phyloP scores from a whole-genome alignment of 768 basidiomycete genomes.

The Coprinopsis strossmayeri region DNA sequence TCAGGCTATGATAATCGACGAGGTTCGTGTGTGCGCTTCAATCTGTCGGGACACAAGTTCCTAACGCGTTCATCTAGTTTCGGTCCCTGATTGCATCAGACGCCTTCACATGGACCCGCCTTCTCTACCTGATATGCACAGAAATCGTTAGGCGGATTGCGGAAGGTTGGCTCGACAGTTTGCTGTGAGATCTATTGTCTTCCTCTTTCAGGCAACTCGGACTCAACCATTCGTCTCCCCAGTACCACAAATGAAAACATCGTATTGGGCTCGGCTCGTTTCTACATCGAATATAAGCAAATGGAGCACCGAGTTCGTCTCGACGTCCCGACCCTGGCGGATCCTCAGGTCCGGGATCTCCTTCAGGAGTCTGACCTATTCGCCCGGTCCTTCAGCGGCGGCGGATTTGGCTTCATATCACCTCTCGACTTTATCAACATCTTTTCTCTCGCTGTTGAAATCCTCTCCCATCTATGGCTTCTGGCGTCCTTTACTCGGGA shows the following conservation, averaged over 20 bases:
- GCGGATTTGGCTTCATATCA: constrained; percentile 72
- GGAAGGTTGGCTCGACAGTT: constrained; percentile 61
- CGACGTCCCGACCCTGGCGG: constrained; percentile 73
- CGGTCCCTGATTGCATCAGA: constrained; percentile 64
- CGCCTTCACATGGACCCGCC: constrained; percentile 63
- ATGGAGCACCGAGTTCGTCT: constrained; percentile 70
- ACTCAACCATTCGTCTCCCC: constrained; percentile 14
- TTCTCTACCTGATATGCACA: constrained; percentile 49
- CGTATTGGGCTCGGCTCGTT: constrained; percentile 69
- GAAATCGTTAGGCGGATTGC: constrained; percentile 59
- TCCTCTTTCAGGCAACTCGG: constrained; percentile 10
- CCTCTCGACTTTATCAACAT: constrained; percentile 76
- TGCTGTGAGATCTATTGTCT: constrained; percentile 52
- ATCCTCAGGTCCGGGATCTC: constrained; percentile 67
- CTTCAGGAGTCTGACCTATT: constrained; percentile 85
- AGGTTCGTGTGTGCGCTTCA: constrained; percentile 39
- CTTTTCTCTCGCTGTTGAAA: constrained; percentile 63
- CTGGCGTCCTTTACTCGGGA: constrained; percentile 58
- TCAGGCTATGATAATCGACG: constrained; percentile 74
- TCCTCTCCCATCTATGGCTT: constrained; percentile 64
- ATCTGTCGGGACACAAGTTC: constrained; percentile 13
- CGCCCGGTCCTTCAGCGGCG: constrained; percentile 72
- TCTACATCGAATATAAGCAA: constrained; percentile 72
- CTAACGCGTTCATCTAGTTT: constrained; percentile 36
- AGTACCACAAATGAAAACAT: constrained; percentile 66